phyloP scores from a whole-genome alignment of 768 basidiomycete genomes.

The Cystofilobasidium capitatum region DNA sequence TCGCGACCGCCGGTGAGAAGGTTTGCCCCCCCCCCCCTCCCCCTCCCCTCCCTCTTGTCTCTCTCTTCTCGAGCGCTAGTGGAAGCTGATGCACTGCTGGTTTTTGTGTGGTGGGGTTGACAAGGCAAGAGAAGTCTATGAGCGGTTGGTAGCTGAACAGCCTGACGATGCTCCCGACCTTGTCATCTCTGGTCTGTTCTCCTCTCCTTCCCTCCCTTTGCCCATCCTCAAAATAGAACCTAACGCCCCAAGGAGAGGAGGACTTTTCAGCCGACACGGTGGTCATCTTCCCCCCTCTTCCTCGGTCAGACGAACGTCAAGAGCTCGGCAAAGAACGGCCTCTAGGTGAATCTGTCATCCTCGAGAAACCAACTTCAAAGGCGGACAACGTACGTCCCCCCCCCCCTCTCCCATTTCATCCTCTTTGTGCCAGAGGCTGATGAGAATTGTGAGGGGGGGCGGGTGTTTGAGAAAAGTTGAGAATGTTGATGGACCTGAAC shows the following conservation, averaged over 20 bases:
- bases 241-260: too few species aligned
- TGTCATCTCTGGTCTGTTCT: conserved; percentile 57
- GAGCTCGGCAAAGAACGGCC: conserved; percentile 17
- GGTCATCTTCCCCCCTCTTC: conserved; percentile 59
- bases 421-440: not conserved
- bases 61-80: not conserved
- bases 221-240: not conserved
- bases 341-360: conserved; percentile 46
- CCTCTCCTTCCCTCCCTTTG: not conserved
- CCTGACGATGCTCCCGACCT: conserved; percentile 67
- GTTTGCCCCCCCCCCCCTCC: conserved; percentile 28
- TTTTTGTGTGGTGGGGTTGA: not conserved
- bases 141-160: conserved; percentile 60
- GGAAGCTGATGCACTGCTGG: not conserved
- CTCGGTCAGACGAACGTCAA: conserved; percentile 32
- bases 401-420: not conserved
- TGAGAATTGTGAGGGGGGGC: not conserved
- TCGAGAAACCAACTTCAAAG: conserved; percentile 77
- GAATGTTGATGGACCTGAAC: conserved; percentile 79
- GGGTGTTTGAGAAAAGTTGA: conserved; percentile 46
- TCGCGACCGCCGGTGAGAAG: conserved; percentile 66
- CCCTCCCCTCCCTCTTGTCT: not conserved
- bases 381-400: conserved; percentile 48
- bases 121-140: conserved; percentile 72
- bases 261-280: conserved; percentile 82